Base-by-base conservation (phyloP, 192 early-diverging fungal species). In the Cladochytrium replicatum region DNA sequence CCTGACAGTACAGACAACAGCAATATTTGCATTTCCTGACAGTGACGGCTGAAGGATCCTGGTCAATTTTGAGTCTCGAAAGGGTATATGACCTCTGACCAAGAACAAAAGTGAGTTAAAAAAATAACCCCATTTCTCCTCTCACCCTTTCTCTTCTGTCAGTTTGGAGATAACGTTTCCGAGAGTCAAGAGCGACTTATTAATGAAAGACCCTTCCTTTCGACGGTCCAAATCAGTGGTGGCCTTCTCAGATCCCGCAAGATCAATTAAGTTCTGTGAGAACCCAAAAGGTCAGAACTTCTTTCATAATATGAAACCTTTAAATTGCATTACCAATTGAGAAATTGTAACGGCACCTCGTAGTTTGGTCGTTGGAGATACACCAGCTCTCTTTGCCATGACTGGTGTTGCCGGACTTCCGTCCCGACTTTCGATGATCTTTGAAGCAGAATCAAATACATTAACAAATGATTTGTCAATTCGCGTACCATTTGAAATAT, bases 141-240 rank as follows among this genome's bases (percentile, higher is more conserved):
- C n/a, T n/a, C 11, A 58, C 60, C 31, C 27, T 29, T 68, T 67
- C 27, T 67, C 69, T 37, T 89, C 87, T 1, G 94, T 90, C 17
- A 98, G 56, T 48, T 89, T 86, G 0, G 80, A 80, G 61, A 98
- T 98, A 38, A 98, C 94, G 0, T 85, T 93, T 37, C 88, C 92
- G 2, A 97, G 73, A 6, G 94, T 82, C 43, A 94, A 61, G 22
- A 98, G 66, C 8, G 81, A 79, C 49, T 87, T 89, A 71, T 99
- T 99, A 54, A 99, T 99, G 50, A 78, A 91, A 5, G 88, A 84
- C n/a, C 91, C 95, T 48, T 99, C 95, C 58, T 88, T 89, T 21
- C 90, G 69, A 8, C 90, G 67, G 45, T 92, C 88, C 1, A 74
- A 64, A 40, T 88, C 80, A 19, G 74, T 72, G 0, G 87, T 65